These are phyloP conservation scores for Eucalyptus cloeziana DNA, from an alignment of 345 rosid species.

Conservation along the genomic window DNA sequence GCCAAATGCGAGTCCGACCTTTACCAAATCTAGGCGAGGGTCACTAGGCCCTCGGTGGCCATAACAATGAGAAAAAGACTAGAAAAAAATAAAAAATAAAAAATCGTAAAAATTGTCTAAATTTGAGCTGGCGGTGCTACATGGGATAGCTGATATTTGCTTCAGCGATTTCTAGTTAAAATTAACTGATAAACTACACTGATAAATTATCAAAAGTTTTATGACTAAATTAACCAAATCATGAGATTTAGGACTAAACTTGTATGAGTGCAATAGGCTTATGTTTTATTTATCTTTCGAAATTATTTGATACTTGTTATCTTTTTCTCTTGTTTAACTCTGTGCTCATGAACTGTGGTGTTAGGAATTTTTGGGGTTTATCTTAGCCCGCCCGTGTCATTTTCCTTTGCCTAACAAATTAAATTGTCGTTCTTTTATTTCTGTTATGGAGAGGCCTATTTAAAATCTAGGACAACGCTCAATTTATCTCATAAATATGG, in stretches of 20 bases:
- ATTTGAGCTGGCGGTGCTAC: too few species aligned
- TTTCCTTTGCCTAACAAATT: not conserved
- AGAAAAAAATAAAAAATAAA: too few species aligned
- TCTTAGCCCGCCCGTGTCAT: not conserved
- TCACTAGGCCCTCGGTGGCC: too few species aligned
- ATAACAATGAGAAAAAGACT: too few species aligned
- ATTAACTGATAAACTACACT: too few species aligned
- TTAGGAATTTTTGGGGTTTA: not conserved
- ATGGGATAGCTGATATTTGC: too few species aligned
- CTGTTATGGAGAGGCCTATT: not conserved
- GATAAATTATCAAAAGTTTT: too few species aligned
- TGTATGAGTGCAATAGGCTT: rapidly evolving
- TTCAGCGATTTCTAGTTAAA: too few species aligned
- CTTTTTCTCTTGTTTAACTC: not conserved
- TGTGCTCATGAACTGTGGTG: not conserved
- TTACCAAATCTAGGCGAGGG: too few species aligned
- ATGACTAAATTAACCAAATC: rapidly evolving
- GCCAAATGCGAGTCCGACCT: too few species aligned
- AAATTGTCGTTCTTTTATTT: not conserved
- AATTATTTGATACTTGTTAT: not conserved
- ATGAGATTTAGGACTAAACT: too few species aligned
- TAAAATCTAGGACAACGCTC: not conserved
- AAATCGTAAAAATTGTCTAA: too few species aligned
- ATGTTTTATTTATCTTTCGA: not conserved
- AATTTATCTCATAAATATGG: not conserved